A percentile compares a stretch with the other conserved stretches of the same genome.
phyloP scores from a whole-genome alignment of 2,329 filamentous ascomycete species.

The Colletotrichum sp. region DNA sequence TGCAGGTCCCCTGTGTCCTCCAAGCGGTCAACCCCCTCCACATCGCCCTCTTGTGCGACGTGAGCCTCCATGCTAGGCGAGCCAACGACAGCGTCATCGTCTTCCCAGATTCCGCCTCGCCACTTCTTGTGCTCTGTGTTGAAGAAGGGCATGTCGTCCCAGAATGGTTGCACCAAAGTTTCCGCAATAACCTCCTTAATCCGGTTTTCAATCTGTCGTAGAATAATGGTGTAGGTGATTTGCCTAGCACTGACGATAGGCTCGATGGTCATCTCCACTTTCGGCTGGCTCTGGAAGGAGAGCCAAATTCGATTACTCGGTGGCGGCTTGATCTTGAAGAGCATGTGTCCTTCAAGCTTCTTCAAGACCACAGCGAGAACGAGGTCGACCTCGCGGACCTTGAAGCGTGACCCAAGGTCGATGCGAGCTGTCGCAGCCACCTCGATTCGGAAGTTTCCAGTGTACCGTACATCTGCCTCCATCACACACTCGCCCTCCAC shows the following conservation, averaged over 20 bases:
- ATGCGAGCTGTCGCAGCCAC: constrained; percentile 93
- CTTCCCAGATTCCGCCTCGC: constrained; percentile 82
- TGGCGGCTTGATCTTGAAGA: constrained; percentile 90
- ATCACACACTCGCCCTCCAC: constrained; percentile 89
- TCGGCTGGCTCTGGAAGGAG: constrained; percentile 90
- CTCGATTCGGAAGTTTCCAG: constrained; percentile 86
- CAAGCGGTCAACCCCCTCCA: constrained; percentile 49
- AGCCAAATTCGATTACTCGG: constrained; percentile 98
- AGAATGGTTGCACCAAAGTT: constrained; percentile 89
- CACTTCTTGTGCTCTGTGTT: constrained; percentile 78
- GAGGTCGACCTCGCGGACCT: constrained; percentile 86
- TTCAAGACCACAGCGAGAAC: constrained; percentile 86
- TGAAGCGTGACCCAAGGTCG: constrained; percentile 87
- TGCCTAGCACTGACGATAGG: constrained; percentile 94
- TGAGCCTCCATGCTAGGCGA: constrained; percentile 40
- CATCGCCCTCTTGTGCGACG: constrained; percentile 49
- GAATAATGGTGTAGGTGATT: constrained; percentile 91
- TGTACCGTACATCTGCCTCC: constrained; percentile 88
- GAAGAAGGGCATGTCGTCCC: constrained; percentile 94
- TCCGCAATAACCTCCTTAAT: constrained; percentile 95
- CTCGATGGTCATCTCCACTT: constrained; percentile 92
- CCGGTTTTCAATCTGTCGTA: constrained; percentile 91
- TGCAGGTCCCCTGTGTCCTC: constrained; percentile 45
- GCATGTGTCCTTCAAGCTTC: constrained; percentile 81
- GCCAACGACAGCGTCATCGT: constrained; percentile 52